Base-by-base conservation (phyloP, 352 stramenopile genomes). In the Globisporangium splendens region DNA sequence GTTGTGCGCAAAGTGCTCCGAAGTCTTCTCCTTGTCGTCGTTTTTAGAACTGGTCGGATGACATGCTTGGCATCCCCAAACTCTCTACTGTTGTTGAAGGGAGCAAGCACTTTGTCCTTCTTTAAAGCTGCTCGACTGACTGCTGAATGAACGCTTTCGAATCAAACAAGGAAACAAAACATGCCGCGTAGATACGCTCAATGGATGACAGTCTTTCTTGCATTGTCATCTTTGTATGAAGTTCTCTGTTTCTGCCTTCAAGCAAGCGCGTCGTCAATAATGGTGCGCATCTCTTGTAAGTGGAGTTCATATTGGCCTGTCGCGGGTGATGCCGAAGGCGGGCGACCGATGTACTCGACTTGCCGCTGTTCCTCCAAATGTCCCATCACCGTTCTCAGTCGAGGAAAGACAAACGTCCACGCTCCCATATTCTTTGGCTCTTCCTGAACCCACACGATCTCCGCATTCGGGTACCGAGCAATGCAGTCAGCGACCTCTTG, bases 391-490 rank as follows among this genome's bases (percentile, higher is more conserved):
- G 97, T 99, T 61, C 95, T 84, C 60, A 99, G 83, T 31, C 97
- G 86, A 22, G 96, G 89, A 17, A 85, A 77, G 8, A 97, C 79
- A 59, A 97, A 98, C 12, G 75, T 79, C 75, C 96, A 99, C 24
- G 91, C 84, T n/a, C 98, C 98, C 96, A 99, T 99, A 70, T 99
- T 99, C 73, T 98, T 98, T 20, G 90, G 96, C 65, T 98, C 97
- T 70, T 99, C 97, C 71, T 99, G 98, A 14, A 94, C 86, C 93
- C 94, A 99, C 22, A 99, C 78, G 33, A 99, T 75, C 59, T 97
- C 71, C 13, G 97, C 97, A 60, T 99, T 99, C 10, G 83, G 70
- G 69, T 99, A 99, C 47, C 81, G 77, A 24, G 75, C 70, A 14
- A 89, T 83, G 56, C 84, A 91, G n/a, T 89, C 69, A 13, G 96